Conservation (phyloP, 2,329 filamentous ascomycete species). For the Tolypocladium sp. region DNA sequence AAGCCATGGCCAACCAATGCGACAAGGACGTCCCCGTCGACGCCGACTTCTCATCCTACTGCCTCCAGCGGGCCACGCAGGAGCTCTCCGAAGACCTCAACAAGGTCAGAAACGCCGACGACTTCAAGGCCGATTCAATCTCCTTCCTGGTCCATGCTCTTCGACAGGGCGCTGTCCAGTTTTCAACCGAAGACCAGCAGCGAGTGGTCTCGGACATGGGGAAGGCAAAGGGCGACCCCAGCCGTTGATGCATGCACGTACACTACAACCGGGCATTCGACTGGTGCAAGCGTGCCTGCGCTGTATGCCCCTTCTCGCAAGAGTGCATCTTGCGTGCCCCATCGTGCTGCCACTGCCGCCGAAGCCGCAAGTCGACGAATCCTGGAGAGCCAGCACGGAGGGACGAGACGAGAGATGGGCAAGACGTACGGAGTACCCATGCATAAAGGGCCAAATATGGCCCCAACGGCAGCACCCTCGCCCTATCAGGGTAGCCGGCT, state of each 20-base stretch:
- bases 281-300: no score
- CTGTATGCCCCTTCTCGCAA: not conserved
- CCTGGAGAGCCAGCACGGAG: not conserved
- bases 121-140: constrained; percentile 59
- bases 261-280: not conserved
- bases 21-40: constrained; percentile 7
- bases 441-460: not conserved
- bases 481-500: not conserved
- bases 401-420: no score
- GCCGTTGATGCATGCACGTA: not conserved
- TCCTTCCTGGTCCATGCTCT: constrained; percentile 58
- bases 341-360: not conserved
- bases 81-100: constrained; percentile 70
- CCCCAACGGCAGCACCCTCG: not conserved
- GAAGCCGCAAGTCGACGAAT: not conserved
- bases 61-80: constrained; percentile 58
- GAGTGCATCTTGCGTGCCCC: not conserved
- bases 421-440: not conserved
- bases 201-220: constrained; percentile 4
- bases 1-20: not conserved
- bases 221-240: not conserved
- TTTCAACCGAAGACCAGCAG: constrained; percentile 33
- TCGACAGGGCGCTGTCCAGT: constrained; percentile 57
- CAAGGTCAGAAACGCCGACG: constrained; percentile 56
- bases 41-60: constrained; percentile 51